Percentiles rank a stretch among this genome's conserved stretches.
phyloP scores from a whole-genome alignment of 2,329 filamentous ascomycete species.

The Alternaria tenuissima region DNA sequence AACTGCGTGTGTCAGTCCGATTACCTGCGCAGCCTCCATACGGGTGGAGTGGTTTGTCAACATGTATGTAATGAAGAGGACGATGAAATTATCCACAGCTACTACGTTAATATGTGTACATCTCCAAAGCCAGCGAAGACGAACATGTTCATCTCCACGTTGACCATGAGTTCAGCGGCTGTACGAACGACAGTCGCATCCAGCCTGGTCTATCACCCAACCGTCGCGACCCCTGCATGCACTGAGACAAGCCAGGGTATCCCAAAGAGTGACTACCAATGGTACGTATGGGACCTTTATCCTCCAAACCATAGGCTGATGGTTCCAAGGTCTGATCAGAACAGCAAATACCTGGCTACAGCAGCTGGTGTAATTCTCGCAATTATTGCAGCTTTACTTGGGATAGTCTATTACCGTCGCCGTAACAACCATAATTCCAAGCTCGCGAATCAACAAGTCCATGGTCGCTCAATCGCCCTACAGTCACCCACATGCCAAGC shows the following conservation, averaged over 20 bases:
- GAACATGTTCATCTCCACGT: background rate
- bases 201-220: background rate
- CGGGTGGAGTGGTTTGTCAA: conserved; percentile 69
- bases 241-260: conserved; percentile 1
- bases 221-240: background rate
- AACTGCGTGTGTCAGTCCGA: conserved; percentile 77
- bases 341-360: conserved; percentile 85
- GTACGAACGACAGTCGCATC: background rate
- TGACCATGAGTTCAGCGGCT: background rate
- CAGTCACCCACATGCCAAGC: background rate
- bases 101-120: conserved; percentile 11
- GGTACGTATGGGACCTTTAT: conserved; percentile 13
- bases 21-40: conserved; percentile 66
- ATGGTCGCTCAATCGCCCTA: background rate
- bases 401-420: background rate
- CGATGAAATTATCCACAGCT: conserved; percentile 56
- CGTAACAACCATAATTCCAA: background rate
- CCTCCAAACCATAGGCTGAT: conserved; percentile 1
- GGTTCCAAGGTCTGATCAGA: conserved; percentile 67
- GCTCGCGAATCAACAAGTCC: background rate
- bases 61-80: conserved; percentile 63
- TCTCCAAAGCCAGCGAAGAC: background rate
- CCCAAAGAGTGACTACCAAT: conserved; percentile 21
- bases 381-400: conserved; percentile 59
- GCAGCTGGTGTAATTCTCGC: conserved; percentile 76